Conservation (phyloP, 305 asterid genomes). For the Fraxinus nigra region DNA sequence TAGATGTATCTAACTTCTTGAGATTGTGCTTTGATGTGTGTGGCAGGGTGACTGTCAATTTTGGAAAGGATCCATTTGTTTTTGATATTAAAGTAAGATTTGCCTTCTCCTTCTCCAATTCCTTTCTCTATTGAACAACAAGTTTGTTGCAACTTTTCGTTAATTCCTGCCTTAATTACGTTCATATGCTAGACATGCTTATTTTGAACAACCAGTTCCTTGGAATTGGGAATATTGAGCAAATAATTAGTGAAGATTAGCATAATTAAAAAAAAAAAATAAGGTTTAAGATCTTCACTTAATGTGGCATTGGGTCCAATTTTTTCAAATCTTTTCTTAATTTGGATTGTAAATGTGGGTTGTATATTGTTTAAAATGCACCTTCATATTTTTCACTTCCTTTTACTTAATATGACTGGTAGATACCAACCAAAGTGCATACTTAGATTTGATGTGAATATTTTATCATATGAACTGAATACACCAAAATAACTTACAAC, state of each 20-base stretch:
- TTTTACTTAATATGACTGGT: conserved; percentile 5
- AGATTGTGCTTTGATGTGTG: conserved; percentile 27
- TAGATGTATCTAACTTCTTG: conserved; percentile 20
- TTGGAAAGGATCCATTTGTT: conserved; percentile 75
- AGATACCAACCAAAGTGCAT: background rate
- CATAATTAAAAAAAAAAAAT: background rate
- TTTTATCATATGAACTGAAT: background rate
- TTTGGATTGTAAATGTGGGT: background rate
- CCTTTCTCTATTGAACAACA: conserved; percentile 13
- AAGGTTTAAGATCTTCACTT: background rate
- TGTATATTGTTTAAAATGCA: background rate
- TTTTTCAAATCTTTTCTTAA: background rate
- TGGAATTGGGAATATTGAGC: background rate
- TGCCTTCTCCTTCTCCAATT: conserved; percentile 13
- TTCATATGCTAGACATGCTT: background rate
- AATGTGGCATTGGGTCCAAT: background rate
- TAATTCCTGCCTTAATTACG: conserved; percentile 9
- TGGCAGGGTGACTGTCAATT: conserved; percentile 86
- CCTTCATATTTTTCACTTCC: conserved; percentile 9
- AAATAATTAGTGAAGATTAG: conserved; percentile 10
- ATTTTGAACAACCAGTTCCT: background rate
- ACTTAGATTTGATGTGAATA: background rate
- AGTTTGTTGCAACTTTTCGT: background rate
- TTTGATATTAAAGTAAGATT: conserved; percentile 71
- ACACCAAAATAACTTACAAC: background rate